A percentile compares a stretch with the other conserved stretches of the same genome.
Conservation (phyloP, 2,329 filamentous ascomycete genomes). For the Pestalotiopsis sp. region DNA sequence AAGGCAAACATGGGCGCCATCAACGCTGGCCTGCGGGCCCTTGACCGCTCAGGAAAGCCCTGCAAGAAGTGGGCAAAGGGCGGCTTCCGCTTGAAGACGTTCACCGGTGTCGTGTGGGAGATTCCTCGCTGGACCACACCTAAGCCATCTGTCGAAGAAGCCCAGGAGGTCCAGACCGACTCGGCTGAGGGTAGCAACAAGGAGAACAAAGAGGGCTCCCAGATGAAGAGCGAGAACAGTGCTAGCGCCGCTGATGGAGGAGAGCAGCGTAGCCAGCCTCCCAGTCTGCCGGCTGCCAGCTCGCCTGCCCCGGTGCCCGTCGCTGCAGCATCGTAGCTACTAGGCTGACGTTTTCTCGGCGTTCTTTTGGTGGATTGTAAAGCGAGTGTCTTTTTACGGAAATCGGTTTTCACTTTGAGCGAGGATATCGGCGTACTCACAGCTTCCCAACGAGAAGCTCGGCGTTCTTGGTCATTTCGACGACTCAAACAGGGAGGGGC, state of each 20-base stretch:
- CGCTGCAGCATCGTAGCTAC: constrained; percentile 42
- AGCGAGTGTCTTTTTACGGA: neutral
- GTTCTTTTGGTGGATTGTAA: constrained; percentile 1
- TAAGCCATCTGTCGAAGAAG: constrained; percentile 52
- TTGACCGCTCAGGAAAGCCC: constrained; percentile 89
- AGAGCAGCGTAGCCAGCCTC: constrained; percentile 54
- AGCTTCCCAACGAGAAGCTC: constrained; percentile 26
- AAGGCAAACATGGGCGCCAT: constrained; percentile 98
- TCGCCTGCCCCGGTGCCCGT: constrained; percentile 55
- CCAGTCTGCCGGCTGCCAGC: constrained; percentile 50
- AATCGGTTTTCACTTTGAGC: constrained; percentile 1
- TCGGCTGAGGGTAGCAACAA: constrained; percentile 61
- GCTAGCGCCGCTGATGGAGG: constrained; percentile 43
- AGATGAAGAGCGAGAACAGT: constrained; percentile 49
- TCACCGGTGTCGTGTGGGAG: constrained; percentile 85
- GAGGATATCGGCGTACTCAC: constrained; percentile 19
- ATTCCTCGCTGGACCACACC: constrained; percentile 79
- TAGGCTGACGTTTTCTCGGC: neutral
- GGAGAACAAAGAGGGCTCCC: constrained; percentile 62
- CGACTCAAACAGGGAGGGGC: neutral
- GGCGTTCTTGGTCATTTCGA: constrained; percentile 30
- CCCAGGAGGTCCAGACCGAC: constrained; percentile 45
- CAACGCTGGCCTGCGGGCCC: constrained; percentile 91
- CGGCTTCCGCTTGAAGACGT: constrained; percentile 84
- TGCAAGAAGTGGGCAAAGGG: constrained; percentile 91